Percentiles rank a stretch among this genome's conserved stretches.
Evolutionary conservation across 1,139 yeast genomes (phyloP).

Genomic region (Geotrichum phurueaensis): DNA sequence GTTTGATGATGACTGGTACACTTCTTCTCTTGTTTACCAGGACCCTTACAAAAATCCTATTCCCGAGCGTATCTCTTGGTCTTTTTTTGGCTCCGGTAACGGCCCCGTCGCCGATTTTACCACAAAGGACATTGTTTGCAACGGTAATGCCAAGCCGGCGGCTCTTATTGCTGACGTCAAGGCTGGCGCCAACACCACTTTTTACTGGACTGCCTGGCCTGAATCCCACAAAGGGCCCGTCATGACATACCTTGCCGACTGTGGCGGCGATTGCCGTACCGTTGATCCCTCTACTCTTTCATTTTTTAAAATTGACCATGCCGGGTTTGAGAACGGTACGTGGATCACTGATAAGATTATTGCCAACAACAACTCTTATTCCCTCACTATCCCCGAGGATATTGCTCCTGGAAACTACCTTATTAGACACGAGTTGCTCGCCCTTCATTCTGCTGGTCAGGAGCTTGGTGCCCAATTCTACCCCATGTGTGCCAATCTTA

Average conservation of each 20-base stretch:
- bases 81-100: conserved; percentile 13
- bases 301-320: conserved; percentile 18
- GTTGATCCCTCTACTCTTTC: conserved; percentile 13
- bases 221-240: conserved; percentile 16
- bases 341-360: conserved; percentile 16
- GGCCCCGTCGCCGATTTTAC: conserved; percentile 19
- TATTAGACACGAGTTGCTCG: conserved; percentile 16
- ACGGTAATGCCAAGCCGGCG: conserved; percentile 8
- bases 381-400: conserved; percentile 16
- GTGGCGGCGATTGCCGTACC: conserved; percentile 9
- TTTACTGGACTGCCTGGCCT: conserved; percentile 18
- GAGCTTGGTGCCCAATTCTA: conserved; percentile 17
- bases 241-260: conserved; percentile 17
- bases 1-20: conserved; percentile 11
- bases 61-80: conserved; percentile 14
- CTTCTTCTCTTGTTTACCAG: conserved; percentile 8
- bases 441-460: conserved; percentile 8
- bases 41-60: conserved; percentile 7
- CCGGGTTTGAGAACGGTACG: conserved; percentile 8
- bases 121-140: conserved; percentile 14
- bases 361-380: conserved; percentile 15
- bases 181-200: conserved; percentile 13
- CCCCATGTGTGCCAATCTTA: conserved; percentile 17
- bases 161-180: conserved; percentile 9
- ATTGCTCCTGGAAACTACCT: conserved; percentile 16